Conservation (phyloP, 768 basidiomycete genomes). For the Erythrobasidium yunnanense region DNA sequence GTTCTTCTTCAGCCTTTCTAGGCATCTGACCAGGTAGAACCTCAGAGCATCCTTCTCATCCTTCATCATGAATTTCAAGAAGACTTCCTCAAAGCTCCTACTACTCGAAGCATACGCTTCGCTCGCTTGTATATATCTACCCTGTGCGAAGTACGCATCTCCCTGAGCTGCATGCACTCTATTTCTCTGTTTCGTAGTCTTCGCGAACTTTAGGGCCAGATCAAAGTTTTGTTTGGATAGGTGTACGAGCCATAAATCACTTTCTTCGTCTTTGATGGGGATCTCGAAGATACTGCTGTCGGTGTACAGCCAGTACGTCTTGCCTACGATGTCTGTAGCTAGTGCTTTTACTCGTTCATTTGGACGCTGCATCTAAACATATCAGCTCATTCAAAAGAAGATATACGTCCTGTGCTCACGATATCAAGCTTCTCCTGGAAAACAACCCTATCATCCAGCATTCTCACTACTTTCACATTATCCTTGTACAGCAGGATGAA, state of each 20-base stretch:
- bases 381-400: no score
- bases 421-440: slow-evolving; percentile 57
- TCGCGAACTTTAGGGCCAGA: slow-evolving; percentile 66
- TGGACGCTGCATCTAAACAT: neutral
- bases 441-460: slow-evolving; percentile 64
- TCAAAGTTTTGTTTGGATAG: slow-evolving; percentile 66
- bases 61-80: slow-evolving; percentile 75
- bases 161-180: slow-evolving; percentile 73
- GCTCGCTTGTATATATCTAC: slow-evolving; percentile 79
- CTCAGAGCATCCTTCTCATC: slow-evolving; percentile 81
- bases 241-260: slow-evolving; percentile 89
- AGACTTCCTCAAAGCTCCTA: slow-evolving; percentile 78
- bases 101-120: slow-evolving; percentile 76
- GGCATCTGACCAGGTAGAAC: slow-evolving; percentile 72
- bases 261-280: slow-evolving; percentile 70
- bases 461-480: slow-evolving; percentile 63
- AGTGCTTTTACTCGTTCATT: slow-evolving; percentile 48
- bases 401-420: no score
- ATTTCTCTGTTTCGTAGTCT: slow-evolving; percentile 65
- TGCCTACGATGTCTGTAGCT: slow-evolving; percentile 69
- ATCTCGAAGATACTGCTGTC: slow-evolving; percentile 80
- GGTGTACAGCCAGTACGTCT: slow-evolving; percentile 90
- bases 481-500: slow-evolving; percentile 75
- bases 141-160: slow-evolving; percentile 62
- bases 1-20: slow-evolving; percentile 71